Evolutionary conservation across 129 eudicot genomes (phyloP), one percentile per base, ranked within the genome.

Genomic region (Flaveria sonorensis): DNA sequence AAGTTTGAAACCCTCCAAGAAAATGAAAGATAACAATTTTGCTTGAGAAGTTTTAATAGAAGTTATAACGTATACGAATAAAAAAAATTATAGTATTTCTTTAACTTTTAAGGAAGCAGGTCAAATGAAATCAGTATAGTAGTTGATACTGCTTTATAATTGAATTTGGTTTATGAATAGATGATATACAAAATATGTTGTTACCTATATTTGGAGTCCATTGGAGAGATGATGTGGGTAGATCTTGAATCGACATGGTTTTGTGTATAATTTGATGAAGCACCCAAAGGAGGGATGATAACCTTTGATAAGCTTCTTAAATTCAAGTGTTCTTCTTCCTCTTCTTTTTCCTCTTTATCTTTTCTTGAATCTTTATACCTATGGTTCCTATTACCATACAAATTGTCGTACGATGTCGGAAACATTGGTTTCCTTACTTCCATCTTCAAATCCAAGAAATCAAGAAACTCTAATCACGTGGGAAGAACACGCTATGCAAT

Each of bases 211-310:
- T 75, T 88, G 57, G 98, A 85, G 78, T 79, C 66, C 85, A 85
- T 73, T 1, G 98, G 98, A 71, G 92, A 86, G 77, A 92, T 86
- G 70, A 86, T 83, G 30, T 62, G 74, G 47, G 78, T 79, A 43
- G 71, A 81, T 18, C 81, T 81, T 65, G 82, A 43, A 7, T 79
- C 56, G 13, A 67, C 16, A 16, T 82, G 79, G 55, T 39, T 78
- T 28, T 80, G 86, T 65, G 63, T 75, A 78, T 57, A 15, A 20
- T 56, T 40, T 50, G 76, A 85, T 1, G 96, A 83, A 78, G 79
- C 85, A 60, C 98, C 98, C 30, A 92, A 78, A 4, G 98, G 98
- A 21, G 96, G 98, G 30, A 92, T 88, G 53, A 92, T 84, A 45
- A 90, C 68, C 84, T 92, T 92, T 18, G 98, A 92, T 52, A 92